Percentiles rank a stretch among this genome's conserved stretches.
These are phyloP conservation scores for Arthrobotrys pseudoclavata DNA, from an alignment of 2,329 filamentous ascomycete genomes.

Conservation along the genomic window DNA sequence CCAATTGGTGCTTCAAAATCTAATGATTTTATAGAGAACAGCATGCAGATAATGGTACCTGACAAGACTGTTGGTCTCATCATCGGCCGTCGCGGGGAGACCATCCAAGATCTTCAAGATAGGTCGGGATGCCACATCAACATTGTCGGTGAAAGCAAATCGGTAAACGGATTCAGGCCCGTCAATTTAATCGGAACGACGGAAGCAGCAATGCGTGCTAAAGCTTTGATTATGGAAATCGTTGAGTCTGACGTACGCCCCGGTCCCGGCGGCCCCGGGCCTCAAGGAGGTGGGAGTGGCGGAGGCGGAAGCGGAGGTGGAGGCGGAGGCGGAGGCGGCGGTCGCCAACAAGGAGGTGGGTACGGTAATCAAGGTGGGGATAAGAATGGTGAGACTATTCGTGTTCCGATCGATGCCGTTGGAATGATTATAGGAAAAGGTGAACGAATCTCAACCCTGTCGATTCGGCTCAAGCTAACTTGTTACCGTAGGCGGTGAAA, in stretches of 20 bases:
- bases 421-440: conserved; percentile 97
- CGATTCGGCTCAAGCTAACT: not conserved
- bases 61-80: conserved; percentile 93
- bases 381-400: conserved; percentile 85
- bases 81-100: conserved; percentile 93
- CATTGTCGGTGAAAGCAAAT: conserved; percentile 93
- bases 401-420: conserved; percentile 89
- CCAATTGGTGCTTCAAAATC: conserved; percentile 59
- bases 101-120: conserved; percentile 91
- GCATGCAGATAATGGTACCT: conserved; percentile 92
- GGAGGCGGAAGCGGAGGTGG: conserved; percentile 60
- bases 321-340: conserved; percentile 66
- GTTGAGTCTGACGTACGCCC: conserved; percentile 86
- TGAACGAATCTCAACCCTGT: conserved; percentile 60
- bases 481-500: conserved; percentile 77
- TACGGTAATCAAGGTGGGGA: conserved; percentile 67
- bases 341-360: conserved; percentile 64
- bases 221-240: conserved; percentile 91
- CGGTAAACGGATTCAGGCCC: conserved; percentile 86
- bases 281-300: conserved; percentile 64
- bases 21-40: conserved; percentile 77
- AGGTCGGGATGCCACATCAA: conserved; percentile 95
- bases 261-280: conserved; percentile 66
- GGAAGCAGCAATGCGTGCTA: conserved; percentile 80
- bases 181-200: conserved; percentile 89